phyloP scores from a whole-genome alignment of 371 early-diverging fungal genomes.

The Mucor plumbeus region DNA sequence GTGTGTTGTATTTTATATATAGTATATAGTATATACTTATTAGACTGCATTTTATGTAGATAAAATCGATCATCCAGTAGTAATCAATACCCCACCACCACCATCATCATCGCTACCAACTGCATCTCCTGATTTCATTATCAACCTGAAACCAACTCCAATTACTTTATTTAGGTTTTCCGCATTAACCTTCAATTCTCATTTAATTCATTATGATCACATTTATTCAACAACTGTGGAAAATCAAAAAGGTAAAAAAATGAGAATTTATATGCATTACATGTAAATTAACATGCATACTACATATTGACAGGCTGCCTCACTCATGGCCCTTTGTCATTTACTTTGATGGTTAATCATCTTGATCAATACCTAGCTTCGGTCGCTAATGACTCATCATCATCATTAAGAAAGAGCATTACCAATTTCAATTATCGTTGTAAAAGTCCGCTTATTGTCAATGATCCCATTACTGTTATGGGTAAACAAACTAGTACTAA shows the following conservation, averaged over 20 bases:
- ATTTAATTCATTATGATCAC: conserved; percentile 82
- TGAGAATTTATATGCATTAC: not conserved
- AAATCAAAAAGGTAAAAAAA: conserved; percentile 61
- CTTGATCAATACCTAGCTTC: conserved; percentile 39
- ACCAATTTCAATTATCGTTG: conserved; percentile 69
- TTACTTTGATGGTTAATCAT: conserved; percentile 69
- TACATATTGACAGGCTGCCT: conserved; percentile 50
- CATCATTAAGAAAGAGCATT: conserved; percentile 18
- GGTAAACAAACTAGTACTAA: conserved; percentile 12
- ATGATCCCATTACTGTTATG: conserved; percentile 50
- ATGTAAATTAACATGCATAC: not conserved
- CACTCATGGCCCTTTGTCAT: conserved; percentile 81
- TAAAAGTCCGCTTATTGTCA: conserved; percentile 65
- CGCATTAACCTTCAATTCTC: conserved; percentile 82
- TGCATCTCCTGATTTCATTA: conserved; percentile 51
- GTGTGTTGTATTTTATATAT: not conserved
- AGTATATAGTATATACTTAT: too few relatives aligned
- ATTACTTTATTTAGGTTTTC: conserved; percentile 82
- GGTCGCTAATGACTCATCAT: too few relatives aligned
- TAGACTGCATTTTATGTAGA: not conserved
- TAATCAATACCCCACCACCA: not conserved
- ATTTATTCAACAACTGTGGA: conserved; percentile 69
- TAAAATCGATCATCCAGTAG: not conserved
- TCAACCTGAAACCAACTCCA: conserved; percentile 58
- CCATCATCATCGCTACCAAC: not conserved